Percentiles rank a stretch among this genome's conserved stretches.
Conservation (phyloP, 2,329 filamentous ascomycete genomes). For the Aphanoascus verrucosus region DNA sequence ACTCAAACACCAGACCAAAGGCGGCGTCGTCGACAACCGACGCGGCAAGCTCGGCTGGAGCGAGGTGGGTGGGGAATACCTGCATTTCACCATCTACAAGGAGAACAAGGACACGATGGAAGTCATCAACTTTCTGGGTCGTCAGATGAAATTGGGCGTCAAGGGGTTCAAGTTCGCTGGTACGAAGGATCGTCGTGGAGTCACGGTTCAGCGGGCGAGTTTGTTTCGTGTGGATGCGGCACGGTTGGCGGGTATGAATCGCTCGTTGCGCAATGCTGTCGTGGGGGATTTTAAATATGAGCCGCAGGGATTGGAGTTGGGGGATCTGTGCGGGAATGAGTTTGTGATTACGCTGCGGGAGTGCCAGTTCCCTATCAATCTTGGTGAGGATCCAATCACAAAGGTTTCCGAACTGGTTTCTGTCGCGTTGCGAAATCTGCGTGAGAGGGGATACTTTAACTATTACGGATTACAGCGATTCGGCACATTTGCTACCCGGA, state of each 20-base stretch:
- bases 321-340: slow-evolving; percentile 78
- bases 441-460: slow-evolving; percentile 77
- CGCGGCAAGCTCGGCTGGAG: slow-evolving; percentile 48
- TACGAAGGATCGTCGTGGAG: slow-evolving; percentile 81
- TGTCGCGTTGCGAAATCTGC: slow-evolving; percentile 55
- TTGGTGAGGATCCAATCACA: slow-evolving; percentile 33
- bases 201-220: slow-evolving; percentile 73
- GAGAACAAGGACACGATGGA: slow-evolving; percentile 98
- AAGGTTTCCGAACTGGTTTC: slow-evolving; percentile 38
- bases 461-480: slow-evolving; percentile 98
- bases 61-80: slow-evolving; percentile 63
- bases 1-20: slow-evolving; percentile 13
- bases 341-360: slow-evolving; percentile 88
- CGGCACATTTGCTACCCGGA: slow-evolving; percentile 75
- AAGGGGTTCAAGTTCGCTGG: slow-evolving; percentile 73
- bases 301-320: slow-evolving; percentile 61
- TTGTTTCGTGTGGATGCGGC: slow-evolving; percentile 50
- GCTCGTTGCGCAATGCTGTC: slow-evolving; percentile 48
- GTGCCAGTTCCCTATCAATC: slow-evolving; percentile 49
- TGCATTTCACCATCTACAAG: slow-evolving; percentile 90
- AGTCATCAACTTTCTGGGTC: slow-evolving; percentile 63
- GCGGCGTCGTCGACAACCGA: slow-evolving; percentile 21
- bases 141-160: slow-evolving; percentile 55
- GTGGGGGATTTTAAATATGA: slow-evolving; percentile 76
- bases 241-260: slow-evolving; percentile 55